Evolutionary conservation across 805 yeast species (phyloP).

Genomic region (Tetrapisispora phaffii): DNA sequence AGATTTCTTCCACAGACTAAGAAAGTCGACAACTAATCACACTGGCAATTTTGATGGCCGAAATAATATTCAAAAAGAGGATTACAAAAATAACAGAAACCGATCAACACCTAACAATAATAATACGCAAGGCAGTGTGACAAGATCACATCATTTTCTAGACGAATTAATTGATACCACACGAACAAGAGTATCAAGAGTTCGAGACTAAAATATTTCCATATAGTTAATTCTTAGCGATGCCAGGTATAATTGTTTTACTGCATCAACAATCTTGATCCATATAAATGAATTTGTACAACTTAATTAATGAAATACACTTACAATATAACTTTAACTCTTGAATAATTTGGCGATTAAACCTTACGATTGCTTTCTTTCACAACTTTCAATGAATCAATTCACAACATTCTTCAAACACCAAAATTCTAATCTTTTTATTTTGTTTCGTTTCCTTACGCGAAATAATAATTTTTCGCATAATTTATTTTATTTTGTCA

Average conservation of each 20-base stretch:
- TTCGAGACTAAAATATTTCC: not conserved
- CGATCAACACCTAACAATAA: not conserved
- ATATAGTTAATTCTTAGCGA: too few relatives aligned
- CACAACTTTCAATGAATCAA: not conserved
- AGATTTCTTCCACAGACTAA: constrained; percentile 14
- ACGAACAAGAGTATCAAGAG: not conserved
- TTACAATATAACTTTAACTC: too few relatives aligned
- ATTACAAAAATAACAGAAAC: too few relatives aligned
- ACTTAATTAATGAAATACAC: too few relatives aligned
- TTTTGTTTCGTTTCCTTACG: not conserved
- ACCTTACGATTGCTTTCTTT: not conserved
- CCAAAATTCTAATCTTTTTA: not conserved
- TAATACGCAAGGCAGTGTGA: not conserved
- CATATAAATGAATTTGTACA: too few relatives aligned
- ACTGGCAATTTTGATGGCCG: too few relatives aligned
- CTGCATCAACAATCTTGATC: too few relatives aligned
- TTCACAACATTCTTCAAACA: not conserved
- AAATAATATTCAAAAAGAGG: too few relatives aligned
- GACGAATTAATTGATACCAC: not conserved
- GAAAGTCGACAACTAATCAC: constrained; percentile 1
- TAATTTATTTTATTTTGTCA: not conserved
- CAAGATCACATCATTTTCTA: too few relatives aligned
- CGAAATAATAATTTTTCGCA: not conserved
- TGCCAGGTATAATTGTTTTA: too few relatives aligned
- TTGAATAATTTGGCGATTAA: not conserved